Evolutionary conservation across 23 red algal species (phyloP), one percentile per base, ranked within the genome.

Genomic region (Chondrus crispus): DNA sequence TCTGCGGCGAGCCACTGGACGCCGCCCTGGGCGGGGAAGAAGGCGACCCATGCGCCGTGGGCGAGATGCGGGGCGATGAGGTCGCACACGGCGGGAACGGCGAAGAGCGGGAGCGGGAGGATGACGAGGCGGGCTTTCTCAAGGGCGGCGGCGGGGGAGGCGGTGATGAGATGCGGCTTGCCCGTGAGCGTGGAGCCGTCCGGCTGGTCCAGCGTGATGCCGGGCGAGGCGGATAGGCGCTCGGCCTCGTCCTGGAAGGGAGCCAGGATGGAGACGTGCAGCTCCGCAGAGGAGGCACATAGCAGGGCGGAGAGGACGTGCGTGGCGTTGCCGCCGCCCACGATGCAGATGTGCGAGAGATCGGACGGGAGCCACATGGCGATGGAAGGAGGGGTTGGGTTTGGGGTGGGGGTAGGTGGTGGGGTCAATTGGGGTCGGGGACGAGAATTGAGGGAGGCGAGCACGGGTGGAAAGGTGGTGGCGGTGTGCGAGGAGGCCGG

Each of bases 131-230:
- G 77, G 2, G 80, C 52, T 9, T 69, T 42, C 6, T 28, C 7
- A 3, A 86, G 26, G 2, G 81, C 82, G n/a, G 14, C 13, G 4
- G 54, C 60, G 5, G 80, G 79, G 26, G 74, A 53, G 60, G 37
- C 28, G 19, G 90, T 84, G 62, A 84, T 84, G 30, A 82, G n/a
- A 44, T 93, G 22, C 2, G 78, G 72, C 57, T 60, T 93, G 53
- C 42, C 82, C 22, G 51, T 85, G 8, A 35, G 84, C 63, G 57
- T 30, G n/a, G 62, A 55, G 39, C 64, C 82, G 79, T 86, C 82
- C 6, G 90, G 80, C 22, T 93, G 83, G 9, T 93, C 82, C 5
- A 87, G 84, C n/a, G 84, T 87, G 58, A 86, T 64, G n/a, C 82
- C 82, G 62, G 66, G 43, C 63, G 13, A 40, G 18, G 43, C 4